Conservation (phyloP, 495 filamentous ascomycete species). For the Parathielavia appendiculata region DNA sequence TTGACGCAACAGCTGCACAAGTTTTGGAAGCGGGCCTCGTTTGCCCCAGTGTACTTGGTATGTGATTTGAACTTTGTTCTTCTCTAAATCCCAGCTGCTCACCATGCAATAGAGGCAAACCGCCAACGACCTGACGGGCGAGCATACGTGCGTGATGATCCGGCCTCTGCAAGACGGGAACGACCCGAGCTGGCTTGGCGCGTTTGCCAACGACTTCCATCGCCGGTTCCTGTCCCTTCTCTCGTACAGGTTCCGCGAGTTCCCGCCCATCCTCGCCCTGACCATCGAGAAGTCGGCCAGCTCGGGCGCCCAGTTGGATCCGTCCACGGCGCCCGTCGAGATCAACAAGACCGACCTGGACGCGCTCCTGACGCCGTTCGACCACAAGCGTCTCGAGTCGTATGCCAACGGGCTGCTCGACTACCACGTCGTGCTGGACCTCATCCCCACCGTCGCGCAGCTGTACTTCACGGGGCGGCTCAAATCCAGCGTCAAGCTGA, state of each 20-base stretch:
- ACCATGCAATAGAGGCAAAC: constrained; percentile 64
- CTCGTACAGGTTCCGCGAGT: constrained; percentile 85
- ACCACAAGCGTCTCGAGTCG: constrained; percentile 87
- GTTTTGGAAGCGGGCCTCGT: constrained; percentile 90
- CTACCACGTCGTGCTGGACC: constrained; percentile 93
- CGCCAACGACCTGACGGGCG: constrained; percentile 89
- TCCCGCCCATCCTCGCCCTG: constrained; percentile 73
- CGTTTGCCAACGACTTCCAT: constrained; percentile 90
- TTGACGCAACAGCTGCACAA: constrained; percentile 84
- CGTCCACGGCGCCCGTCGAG: constrained; percentile 41
- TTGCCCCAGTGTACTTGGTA: constrained; percentile 80
- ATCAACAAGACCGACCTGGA: constrained; percentile 73
- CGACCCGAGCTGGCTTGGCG: constrained; percentile 78
- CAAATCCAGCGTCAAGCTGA: constrained; percentile 58
- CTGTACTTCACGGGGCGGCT: constrained; percentile 80
- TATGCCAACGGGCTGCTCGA: constrained; percentile 97
- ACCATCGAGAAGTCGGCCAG: constrained; percentile 84
- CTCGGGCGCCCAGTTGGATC: constrained; percentile 60
- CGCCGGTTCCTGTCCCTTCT: constrained; percentile 80
- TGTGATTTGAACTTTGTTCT: not conserved
- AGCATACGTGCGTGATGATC: constrained; percentile 98
- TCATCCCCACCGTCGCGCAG: constrained; percentile 73
- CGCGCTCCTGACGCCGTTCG: constrained; percentile 73
- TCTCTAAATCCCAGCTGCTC: not conserved
- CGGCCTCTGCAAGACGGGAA: constrained; percentile 60